Evolutionary conservation across 2,329 filamentous ascomycete species (phyloP), one percentile per base, ranked within the genome.

Genomic region (Pseudopithomyces maydicus): DNA sequence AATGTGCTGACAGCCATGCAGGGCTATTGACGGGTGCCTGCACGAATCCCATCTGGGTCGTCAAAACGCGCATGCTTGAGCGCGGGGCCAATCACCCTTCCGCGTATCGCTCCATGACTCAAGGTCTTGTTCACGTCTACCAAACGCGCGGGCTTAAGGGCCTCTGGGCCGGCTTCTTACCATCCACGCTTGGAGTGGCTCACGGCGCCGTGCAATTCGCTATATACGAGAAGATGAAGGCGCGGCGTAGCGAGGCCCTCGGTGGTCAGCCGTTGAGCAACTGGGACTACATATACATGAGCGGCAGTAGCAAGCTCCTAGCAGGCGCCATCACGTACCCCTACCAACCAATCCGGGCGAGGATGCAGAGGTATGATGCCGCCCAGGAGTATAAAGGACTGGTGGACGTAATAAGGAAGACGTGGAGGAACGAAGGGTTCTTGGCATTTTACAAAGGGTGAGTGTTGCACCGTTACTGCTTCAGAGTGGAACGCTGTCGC

Each of bases 31-130:
- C 92, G 1, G 90, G 93, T 42, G 79, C 91, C 29, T 82, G 94
- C 63, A 98, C 95, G 29, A 98, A 98, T 74, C 95, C 95, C 2
- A 88, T 99, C 67, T 99, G 95, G 95, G 95, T 99, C 2, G 87
- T 99, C 74, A 98, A 98, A 81, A 98, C 94, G 8, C 90, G 95
- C 61, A 98, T 99, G 92, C 82, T 98, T 22, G 92, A 92, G 29
- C 93, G 91, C 3, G 91, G 95, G 64, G 85, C 86, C 48, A 82
- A 85, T 53, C 83, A 87, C 6, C 85, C 83, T 1, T 92, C 92
- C 14, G 95, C 94, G 1, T 99, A 99, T 77, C 83, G 85, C 15
- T 89, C 86, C 63, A 91, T 97, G 81, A 79, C 82, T 63, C 83
- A 88, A 47, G 95, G 95, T 26, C 84, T 88, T 2, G 76, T 75